phyloP scores from a whole-genome alignment of 495 filamentous ascomycete species.

The Penicillium maclennaniae region DNA sequence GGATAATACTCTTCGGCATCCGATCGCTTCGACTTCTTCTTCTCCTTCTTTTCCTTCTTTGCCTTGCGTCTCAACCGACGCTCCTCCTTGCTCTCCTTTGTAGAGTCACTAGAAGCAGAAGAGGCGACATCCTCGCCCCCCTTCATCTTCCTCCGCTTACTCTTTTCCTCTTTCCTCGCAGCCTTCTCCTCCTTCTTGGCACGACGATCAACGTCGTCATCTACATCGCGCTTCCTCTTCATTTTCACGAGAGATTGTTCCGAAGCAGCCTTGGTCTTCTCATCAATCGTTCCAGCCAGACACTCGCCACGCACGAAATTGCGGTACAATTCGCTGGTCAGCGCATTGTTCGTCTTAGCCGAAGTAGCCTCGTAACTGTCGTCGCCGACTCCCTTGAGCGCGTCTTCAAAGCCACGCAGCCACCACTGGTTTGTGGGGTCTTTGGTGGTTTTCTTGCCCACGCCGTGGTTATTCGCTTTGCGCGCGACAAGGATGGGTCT shows the following conservation, averaged over 20 bases:
- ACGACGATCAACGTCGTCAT: slow-evolving; percentile 11
- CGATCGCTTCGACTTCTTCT: slow-evolving; percentile 20
- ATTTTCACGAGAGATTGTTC: slow-evolving; percentile 22
- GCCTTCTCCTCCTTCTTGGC: slow-evolving; percentile 20
- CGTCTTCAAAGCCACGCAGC: slow-evolving; percentile 75
- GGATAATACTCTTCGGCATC: slow-evolving; percentile 34
- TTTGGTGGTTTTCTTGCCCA: slow-evolving; percentile 65
- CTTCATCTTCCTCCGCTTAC: slow-evolving; percentile 38
- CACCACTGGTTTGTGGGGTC: slow-evolving; percentile 71
- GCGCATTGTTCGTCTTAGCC: slow-evolving; percentile 29
- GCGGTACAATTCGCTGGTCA: slow-evolving; percentile 66
- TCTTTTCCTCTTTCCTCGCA: slow-evolving; percentile 31
- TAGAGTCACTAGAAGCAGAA: slow-evolving; percentile 12
- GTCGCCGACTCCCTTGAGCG: slow-evolving; percentile 59
- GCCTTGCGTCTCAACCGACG: slow-evolving; percentile 17
- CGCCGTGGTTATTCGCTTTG: slow-evolving; percentile 64
- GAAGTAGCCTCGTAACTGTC: slow-evolving; percentile 34
- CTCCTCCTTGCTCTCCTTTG: background rate
- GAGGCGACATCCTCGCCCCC: slow-evolving; percentile 20
- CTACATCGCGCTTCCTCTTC: slow-evolving; percentile 23
- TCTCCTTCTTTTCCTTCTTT: slow-evolving; percentile 28
- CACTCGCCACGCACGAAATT: slow-evolving; percentile 74
- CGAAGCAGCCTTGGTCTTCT: slow-evolving; percentile 12
- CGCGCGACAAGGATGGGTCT: slow-evolving; percentile 65
- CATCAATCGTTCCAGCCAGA: slow-evolving; percentile 61